These are phyloP conservation scores for Ogataea thermomethanolica DNA, from an alignment of 805 yeast species.

Conservation along the genomic window DNA sequence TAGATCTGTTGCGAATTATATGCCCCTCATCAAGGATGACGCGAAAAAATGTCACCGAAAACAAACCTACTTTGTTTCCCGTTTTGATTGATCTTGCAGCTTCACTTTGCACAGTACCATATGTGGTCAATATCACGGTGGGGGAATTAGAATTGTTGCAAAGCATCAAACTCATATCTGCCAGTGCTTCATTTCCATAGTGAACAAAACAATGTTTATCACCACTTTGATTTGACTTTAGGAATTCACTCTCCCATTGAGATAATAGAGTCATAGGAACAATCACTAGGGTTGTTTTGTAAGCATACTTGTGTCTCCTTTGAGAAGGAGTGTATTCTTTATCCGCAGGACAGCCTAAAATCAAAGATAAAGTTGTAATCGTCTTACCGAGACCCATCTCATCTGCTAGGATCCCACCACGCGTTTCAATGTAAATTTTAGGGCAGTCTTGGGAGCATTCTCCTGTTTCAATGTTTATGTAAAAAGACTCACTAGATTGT, in stretches of 20 bases:
- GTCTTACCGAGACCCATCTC: constrained; percentile 98
- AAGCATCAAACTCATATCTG: constrained; percentile 46
- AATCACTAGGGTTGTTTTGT: constrained; percentile 68
- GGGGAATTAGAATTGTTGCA: constrained; percentile 49
- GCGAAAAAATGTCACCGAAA: constrained; percentile 69
- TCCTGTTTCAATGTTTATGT: constrained; percentile 77
- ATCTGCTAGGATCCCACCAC: constrained; percentile 90
- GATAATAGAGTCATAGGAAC: constrained; percentile 89
- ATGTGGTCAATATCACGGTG: constrained; percentile 73
- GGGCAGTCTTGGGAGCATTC: constrained; percentile 72
- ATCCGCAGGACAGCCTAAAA: constrained; percentile 64
- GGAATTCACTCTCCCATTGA: constrained; percentile 87
- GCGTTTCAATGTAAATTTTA: constrained; percentile 50
- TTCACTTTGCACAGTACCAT: constrained; percentile 82
- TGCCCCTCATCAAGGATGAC: constrained; percentile 85
- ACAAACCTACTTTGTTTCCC: constrained; percentile 49
- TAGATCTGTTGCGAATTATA: constrained; percentile 71
- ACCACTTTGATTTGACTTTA: constrained; percentile 47
- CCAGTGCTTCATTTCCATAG: constrained; percentile 63
- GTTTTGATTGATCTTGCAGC: constrained; percentile 45
- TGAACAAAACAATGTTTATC: constrained; percentile 53
- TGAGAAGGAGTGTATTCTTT: constrained; percentile 15
- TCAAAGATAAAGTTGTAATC: constrained; percentile 71
- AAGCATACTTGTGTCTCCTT: constrained; percentile 48
- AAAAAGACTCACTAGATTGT: constrained; percentile 39